phyloP scores from a whole-genome alignment of 2,329 filamentous ascomycete genomes.

The Fusarium cicatricum region DNA sequence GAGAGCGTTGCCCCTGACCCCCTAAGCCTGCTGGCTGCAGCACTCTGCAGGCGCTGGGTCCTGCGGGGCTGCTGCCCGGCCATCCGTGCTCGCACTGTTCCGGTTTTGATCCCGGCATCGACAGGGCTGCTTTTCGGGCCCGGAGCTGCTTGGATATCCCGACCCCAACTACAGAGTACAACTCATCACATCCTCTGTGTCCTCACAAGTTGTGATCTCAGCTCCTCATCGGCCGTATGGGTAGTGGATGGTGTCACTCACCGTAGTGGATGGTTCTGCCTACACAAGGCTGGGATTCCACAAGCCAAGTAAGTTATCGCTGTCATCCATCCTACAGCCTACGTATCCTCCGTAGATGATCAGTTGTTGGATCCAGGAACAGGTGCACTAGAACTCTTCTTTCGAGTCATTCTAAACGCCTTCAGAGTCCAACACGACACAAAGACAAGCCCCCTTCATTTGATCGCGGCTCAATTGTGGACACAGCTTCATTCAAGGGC shows the following conservation, averaged over 20 bases:
- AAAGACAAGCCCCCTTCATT: slow-evolving; percentile 3
- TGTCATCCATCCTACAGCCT: too few species aligned
- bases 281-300: neutral
- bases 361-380: neutral
- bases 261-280: neutral
- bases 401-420: slow-evolving; percentile 5
- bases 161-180: slow-evolving; percentile 5
- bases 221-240: neutral
- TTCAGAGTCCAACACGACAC: slow-evolving; percentile 5
- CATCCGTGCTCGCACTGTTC: slow-evolving; percentile 14
- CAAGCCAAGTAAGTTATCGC: neutral
- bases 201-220: neutral
- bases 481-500: neutral
- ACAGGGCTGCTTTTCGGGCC: slow-evolving; percentile 23
- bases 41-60: slow-evolving; percentile 29
- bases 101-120: slow-evolving; percentile 13
- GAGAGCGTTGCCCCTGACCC: slow-evolving; percentile 4
- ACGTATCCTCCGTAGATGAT: neutral
- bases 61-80: slow-evolving; percentile 7
- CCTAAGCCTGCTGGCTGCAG: slow-evolving; percentile 37
- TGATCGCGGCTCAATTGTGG: neutral
- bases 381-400: neutral
- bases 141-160: slow-evolving; percentile 18
- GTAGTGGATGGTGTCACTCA: slow-evolving; percentile 2
- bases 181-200: slow-evolving; percentile 1